phyloP scores from a whole-genome alignment of 257 asterid species.

The Solanum raphanifolium region DNA sequence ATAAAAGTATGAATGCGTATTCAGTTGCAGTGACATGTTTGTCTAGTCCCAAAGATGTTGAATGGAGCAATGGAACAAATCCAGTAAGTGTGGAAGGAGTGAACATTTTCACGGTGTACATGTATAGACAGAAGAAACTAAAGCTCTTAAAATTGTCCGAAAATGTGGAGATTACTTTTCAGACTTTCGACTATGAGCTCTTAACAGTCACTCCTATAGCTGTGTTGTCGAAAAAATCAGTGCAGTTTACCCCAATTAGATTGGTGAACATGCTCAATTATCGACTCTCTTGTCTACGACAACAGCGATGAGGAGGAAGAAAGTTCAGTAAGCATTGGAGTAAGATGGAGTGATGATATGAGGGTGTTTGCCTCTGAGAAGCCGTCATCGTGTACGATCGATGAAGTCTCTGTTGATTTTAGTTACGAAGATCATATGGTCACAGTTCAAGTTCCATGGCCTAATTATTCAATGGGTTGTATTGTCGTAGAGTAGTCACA shows the following conservation, averaged over 20 bases:
- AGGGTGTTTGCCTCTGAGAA: slow-evolving; percentile 19
- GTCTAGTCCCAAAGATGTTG: slow-evolving; percentile 17
- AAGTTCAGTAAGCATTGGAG: slow-evolving; percentile 5
- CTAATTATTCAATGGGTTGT: no score
- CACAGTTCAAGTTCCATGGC: no score
- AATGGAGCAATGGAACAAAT: slow-evolving; percentile 26
- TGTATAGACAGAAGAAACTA: slow-evolving; percentile 17
- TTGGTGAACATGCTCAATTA: slow-evolving; percentile 33
- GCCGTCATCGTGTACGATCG: slow-evolving; percentile 8
- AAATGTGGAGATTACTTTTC: slow-evolving; percentile 3
- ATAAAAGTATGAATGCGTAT: slow-evolving; percentile 7
- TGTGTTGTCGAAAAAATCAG: slow-evolving; percentile 1
- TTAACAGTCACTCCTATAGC: slow-evolving; percentile 15
- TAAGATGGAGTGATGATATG: slow-evolving; percentile 17
- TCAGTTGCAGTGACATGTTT: slow-evolving; percentile 5
- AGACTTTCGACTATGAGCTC: slow-evolving; percentile 29
- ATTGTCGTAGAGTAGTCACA: no score
- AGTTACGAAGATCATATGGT: no score
- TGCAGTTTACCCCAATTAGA: slow-evolving; percentile 31
- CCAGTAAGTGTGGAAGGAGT: slow-evolving; percentile 11
- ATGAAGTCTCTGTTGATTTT: slow-evolving; percentile 8
- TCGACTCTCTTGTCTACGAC: slow-evolving; percentile 1
- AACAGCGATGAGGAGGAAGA: background rate
- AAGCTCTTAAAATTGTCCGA: slow-evolving; percentile 16
- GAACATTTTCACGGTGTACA: slow-evolving; percentile 18